Evolutionary conservation across 2,329 filamentous ascomycete species (phyloP).

Genomic region (Colletotrichum endophyticum): DNA sequence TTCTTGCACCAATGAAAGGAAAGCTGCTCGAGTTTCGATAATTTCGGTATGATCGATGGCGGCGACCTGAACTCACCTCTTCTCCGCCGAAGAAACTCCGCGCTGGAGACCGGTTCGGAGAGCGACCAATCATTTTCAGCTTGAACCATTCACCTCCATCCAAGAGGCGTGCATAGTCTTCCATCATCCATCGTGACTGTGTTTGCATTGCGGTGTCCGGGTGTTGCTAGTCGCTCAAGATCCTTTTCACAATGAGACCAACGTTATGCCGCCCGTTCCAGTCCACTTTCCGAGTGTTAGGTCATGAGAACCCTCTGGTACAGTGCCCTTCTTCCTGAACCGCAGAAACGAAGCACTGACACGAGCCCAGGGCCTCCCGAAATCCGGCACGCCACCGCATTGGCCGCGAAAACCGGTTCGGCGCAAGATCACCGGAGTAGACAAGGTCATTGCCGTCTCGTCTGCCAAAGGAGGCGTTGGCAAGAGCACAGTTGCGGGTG

Average conservation of each 20-base stretch:
- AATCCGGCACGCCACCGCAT: conserved; percentile 64
- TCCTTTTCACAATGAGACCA: conserved; percentile 38
- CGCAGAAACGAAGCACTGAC: background rate
- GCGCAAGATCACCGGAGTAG: conserved; percentile 81
- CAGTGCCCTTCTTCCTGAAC: background rate
- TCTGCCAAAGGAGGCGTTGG: conserved; percentile 98
- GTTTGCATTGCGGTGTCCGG: background rate
- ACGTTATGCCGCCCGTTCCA: conserved; percentile 41
- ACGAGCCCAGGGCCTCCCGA: conserved; percentile 75
- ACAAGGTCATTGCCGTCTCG: conserved; percentile 94
- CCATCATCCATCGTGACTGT: background rate
- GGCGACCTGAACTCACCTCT: background rate
- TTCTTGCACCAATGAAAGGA: background rate
- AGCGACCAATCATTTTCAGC: conserved; percentile 1
- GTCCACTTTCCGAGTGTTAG: conserved; percentile 31
- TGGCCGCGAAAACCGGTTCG: conserved; percentile 79
- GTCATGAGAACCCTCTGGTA: conserved; percentile 91
- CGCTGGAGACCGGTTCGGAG: background rate
- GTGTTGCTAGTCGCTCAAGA: background rate
- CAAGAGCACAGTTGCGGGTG: conserved; percentile 90
- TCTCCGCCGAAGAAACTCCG: conserved; percentile 8
- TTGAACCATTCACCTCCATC: background rate
- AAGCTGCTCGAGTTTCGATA: background rate
- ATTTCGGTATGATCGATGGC: background rate
- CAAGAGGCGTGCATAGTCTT: background rate